phyloP scores from a whole-genome alignment of 2,329 filamentous ascomycete species.

The Scolecobasidium constrictum region DNA sequence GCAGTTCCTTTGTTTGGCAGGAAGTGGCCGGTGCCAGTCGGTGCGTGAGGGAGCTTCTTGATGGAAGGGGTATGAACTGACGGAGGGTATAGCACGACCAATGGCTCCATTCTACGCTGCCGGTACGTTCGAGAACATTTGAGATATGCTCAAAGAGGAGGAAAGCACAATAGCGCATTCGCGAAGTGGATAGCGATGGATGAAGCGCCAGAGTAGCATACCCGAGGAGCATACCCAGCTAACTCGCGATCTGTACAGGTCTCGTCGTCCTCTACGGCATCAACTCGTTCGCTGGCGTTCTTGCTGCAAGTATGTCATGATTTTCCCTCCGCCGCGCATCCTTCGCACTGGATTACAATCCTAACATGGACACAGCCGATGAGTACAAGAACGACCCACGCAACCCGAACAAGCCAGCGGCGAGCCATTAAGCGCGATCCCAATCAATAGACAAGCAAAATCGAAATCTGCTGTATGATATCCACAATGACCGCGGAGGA shows the following conservation, averaged over 20 bases:
- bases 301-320: conserved; percentile 62
- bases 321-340: background rate
- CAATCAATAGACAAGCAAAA: too few species aligned
- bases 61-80: background rate
- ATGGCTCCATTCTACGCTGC: conserved; percentile 90
- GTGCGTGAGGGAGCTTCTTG: conserved; percentile 23
- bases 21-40: conserved; percentile 40
- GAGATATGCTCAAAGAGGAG: background rate
- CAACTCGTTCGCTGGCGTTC: conserved; percentile 68
- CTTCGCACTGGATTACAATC: background rate
- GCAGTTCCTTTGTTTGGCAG: conserved; percentile 37
- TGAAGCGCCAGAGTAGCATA: too few species aligned
- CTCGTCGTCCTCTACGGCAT: conserved; percentile 81
- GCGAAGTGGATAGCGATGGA: background rate
- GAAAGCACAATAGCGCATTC: background rate
- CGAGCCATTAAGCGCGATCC: background rate
- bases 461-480: too few species aligned
- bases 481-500: too few species aligned
- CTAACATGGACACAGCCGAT: conserved; percentile 47
- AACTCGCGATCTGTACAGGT: conserved; percentile 52
- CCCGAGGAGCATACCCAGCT: too few species aligned
- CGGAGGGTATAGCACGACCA: conserved; percentile 58
- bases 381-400: conserved; percentile 97
- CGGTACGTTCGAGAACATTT: conserved; percentile 51
- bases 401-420: conserved; percentile 47